Base-by-base conservation (phyloP, 306 rosid genomes). In the Prosopis cineraria region DNA sequence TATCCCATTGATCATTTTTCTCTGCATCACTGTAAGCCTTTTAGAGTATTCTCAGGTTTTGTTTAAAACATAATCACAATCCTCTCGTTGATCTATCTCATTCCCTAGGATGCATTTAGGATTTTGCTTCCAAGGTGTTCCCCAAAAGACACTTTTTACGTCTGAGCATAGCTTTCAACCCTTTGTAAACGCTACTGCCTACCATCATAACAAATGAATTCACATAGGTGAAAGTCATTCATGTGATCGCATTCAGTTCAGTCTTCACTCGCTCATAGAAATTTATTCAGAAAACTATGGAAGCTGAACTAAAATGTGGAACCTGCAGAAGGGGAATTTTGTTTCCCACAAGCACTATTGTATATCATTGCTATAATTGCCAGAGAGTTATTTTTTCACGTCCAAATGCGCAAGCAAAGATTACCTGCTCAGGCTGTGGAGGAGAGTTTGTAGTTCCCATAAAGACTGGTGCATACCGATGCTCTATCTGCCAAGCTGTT, bases 381-480 rank as follows among this genome's bases (percentile, higher is more conserved):
- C 31, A 40, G 37, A 72, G n/a, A 9, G 19, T 4, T 1, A 34
- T 19, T 40, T 34, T 16, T 44, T 77, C 79, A 34, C 63, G n/a
- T 24, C 85, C 41, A 44, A 44, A 6, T 1, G 56, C 8, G 40
- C 58, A 63, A 52, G 62, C 68, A 70, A 62, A 29, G 64, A 33
- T 69, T 30, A 25, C 6, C 13, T 78, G 86, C 80, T 47, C 13
- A 1, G 56, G 47, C 20, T 79, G 86, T 79, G 47, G 20, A 29
- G 25, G 3, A n/a, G 19, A 30, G 55, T 48, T 30, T 30, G 0
- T 22, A 31, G 73, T 68, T 29, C 70, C 86, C 1, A 0, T 19
- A 39, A 68, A 3, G 5, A 25, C 43, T 22, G 22, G 20, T 27
- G 33, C 69, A 19, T 48, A 68, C 65, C 78, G 71, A 19, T 83